Base-by-base conservation (phyloP, 208 protist genomes). In the Zelonia costaricensis region DNA sequence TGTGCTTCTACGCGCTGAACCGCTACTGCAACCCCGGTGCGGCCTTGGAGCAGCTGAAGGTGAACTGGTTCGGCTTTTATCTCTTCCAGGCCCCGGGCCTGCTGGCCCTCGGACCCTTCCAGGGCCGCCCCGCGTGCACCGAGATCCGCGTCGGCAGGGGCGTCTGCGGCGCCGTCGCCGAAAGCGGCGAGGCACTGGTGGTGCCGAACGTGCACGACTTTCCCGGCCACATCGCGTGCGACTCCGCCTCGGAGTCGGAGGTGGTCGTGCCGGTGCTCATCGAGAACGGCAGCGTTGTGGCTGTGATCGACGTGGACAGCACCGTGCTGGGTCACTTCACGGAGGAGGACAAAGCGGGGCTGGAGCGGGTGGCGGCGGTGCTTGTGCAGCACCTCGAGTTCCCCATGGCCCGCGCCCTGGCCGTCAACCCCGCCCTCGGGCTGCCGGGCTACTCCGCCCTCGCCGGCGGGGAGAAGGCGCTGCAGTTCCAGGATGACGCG, bases 21-120 rank as follows among this genome's bases (percentile, higher is more conserved):
- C 72, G 64, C 5, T 76, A 72, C 59, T 62, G 69, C 31, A 69
- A 82, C 58, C 51, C 75, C 28, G 49, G 36, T 8, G 86, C 86
- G 1, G 58, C 62, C 46, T 73, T 93, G 46, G 74, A 86, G 51
- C n/a, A 72, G 2, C 52, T 80, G 43, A 79, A 70, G 27, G 71
- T 95, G 20, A 96, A 97, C 67, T 97, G 93, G 95, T 85, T 95
- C 46, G 95, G 95, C 47, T 98, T 98, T 70, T 98, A 98, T 55
- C 78, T 97, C 15, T 52, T 95, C 20, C 72, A 92, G 51, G 79
- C 64, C 1, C 74, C 76, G 2, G 73, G 79, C 10, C 44, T 87
- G 28, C 86, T 98, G 7, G 86, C 78, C n/a, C 75, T 98, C 3
- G 96, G 96, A 0, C 96, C 96, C 8, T 98, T 98, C 71, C 93